These are phyloP conservation scores for Mycena haematopus DNA, from an alignment of 768 basidiomycete genomes.

Conservation along the genomic window DNA sequence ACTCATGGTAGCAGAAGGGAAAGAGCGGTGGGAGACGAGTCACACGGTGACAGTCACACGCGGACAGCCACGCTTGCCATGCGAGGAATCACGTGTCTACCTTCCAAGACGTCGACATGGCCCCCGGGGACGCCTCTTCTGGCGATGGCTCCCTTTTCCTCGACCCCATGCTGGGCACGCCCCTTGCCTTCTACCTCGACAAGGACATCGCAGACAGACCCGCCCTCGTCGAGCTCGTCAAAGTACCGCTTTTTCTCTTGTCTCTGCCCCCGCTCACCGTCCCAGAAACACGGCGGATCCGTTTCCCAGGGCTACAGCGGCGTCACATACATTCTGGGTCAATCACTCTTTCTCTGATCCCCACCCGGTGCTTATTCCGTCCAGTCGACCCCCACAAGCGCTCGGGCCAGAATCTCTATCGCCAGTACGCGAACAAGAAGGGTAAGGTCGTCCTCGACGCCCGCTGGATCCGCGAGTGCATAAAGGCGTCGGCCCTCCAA, in stretches of 20 bases:
- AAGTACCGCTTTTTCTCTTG: conserved; percentile 47
- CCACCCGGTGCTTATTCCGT: conserved; percentile 23
- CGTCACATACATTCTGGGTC: conserved; percentile 82
- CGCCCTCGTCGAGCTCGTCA: conserved; percentile 64
- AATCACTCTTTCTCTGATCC: conserved; percentile 32
- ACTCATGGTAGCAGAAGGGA: conserved; percentile 42
- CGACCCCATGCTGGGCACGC: conserved; percentile 82
- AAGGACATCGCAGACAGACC: conserved; percentile 81
- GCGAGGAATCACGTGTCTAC: no score
- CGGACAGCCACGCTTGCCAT: no score
- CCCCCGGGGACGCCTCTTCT: not conserved
- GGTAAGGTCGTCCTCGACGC: conserved; percentile 77
- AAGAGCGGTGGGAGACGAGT: not conserved
- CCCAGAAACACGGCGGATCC: conserved; percentile 78
- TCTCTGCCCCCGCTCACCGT: not conserved
- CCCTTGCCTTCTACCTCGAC: conserved; percentile 78
- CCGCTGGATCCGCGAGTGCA: conserved; percentile 80
- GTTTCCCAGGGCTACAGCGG: conserved; percentile 80
- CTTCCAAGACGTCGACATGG: no score
- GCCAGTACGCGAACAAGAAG: conserved; percentile 82
- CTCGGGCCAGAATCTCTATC: conserved; percentile 81
- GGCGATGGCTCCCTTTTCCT: conserved; percentile 57
- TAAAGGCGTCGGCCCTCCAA: conserved; percentile 70
- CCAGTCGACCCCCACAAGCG: conserved; percentile 80
- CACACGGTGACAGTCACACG: no score